Evolutionary conservation across 768 basidiomycete species (phyloP), one percentile per base, ranked within the genome.

Genomic region (Mycena capillaripes): DNA sequence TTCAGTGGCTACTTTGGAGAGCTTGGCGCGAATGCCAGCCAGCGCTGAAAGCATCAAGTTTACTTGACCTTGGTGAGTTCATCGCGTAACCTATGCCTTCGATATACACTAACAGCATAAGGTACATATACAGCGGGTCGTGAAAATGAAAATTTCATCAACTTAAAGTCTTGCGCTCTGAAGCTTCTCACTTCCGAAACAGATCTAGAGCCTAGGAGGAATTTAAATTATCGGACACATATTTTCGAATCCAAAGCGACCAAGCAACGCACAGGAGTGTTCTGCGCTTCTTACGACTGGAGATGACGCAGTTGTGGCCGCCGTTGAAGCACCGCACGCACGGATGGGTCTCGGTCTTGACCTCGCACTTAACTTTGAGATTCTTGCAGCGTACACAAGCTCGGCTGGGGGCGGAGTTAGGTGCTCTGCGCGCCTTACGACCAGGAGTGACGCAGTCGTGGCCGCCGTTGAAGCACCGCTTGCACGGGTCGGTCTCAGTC

Each of bases 221-320:
- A 67, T n/a, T 50, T 64, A 71, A 44, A 57, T 36, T 53, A 17
- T 65, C 72, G n/a, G n/a, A n/a, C n/a, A n/a, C n/a, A n/a, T n/a
- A n/a, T n/a, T 71, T 38, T 46, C n/a, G 2, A 53, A 12, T 58
- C 14, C 29, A 12, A 19, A 17, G n/a, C 12, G 3, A n/a, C 6
- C 0, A n/a, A 19, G 52, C 25, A 27, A 83, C 92, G 79, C 81
- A 95, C 94, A 93, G 94, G 62, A 94, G 94, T 6, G 91, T 88
- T 55, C 91, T 86, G 67, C 94, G 91, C 77, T 93, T 93, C 81
- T 94, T 95, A 71, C 92, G 87, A n/a, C 93, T 93, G n/a, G 94
- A 93, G 59, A 93, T 93, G 48, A 91, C 82, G 75, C 94, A 95
- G 61, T 93, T 92, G 66, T 93, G 90, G 8, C 88, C 89, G 12